Evolutionary conservation across 192 early-diverging fungal genomes (phyloP), one percentile per base, ranked within the genome.

Genomic region (Coemansia pectinata): DNA sequence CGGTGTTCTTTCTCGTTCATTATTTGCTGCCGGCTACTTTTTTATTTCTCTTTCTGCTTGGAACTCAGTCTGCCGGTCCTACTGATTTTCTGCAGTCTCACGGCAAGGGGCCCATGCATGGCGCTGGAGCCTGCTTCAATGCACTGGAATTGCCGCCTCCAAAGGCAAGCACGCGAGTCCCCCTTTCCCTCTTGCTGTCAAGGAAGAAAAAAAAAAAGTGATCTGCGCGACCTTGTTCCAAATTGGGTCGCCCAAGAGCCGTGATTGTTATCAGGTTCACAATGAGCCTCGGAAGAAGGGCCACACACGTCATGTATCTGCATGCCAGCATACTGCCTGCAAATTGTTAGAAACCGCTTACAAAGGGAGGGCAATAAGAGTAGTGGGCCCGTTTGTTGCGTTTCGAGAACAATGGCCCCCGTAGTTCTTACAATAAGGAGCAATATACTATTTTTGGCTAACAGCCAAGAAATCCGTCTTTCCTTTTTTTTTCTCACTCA

Each of bases 1-100:
- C 42, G 10, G 44, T 19, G 44, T 19, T 47, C 44, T 19, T 9
- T 48, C 19, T 23, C 47, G 19, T 48, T 1, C 44, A 19, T 19
- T 47, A 47, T 42, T 45, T 41, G 40, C 3, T 19, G 17, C 14
- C 52, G 25, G 52, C 52, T 29, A 29, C 52, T 53, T 53, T 53
- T 53, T 29, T 25, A 14, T 27, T 53, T 44, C 10, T 44, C 19
- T 53, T 53, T 53, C 52, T 53, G 47, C 47, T 48, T 21, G 47
- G 47, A 47, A 41, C 12, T 11, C 40, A 41, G 47, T 8, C 47
- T 48, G 47, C 19, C 47, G 19, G 47, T 48, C 47, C 19, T 9
- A 21, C 25, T 53, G 52, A 53, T 53, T 53, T 53, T 53, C 52
- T 53, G 47, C 47, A 48, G 47, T 48, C 47, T 21, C 47, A 48